Percentiles rank a stretch among this genome's conserved stretches.
Conservation (phyloP, 2,329 filamentous ascomycete genomes). For the Metarhizium brunneum region DNA sequence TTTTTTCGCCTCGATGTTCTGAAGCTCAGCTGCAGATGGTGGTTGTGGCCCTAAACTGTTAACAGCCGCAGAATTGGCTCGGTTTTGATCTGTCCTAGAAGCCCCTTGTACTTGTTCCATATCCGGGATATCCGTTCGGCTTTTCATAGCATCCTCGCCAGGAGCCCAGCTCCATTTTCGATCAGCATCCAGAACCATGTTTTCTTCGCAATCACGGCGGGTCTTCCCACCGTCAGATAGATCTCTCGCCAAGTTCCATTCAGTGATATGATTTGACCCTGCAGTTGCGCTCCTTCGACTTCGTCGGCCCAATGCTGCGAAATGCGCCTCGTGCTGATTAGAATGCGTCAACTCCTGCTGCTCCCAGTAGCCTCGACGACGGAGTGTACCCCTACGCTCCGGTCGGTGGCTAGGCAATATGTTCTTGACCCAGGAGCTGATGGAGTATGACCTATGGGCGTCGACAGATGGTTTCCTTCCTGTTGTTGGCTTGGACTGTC, state of each 20-base stretch:
- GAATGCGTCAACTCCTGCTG: conserved; percentile 7
- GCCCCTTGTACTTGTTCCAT: not conserved
- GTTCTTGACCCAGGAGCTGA: conserved; percentile 32
- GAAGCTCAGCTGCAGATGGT: not conserved
- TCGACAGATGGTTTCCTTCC: not conserved
- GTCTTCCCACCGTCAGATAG: conserved; percentile 8
- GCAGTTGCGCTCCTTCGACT: conserved; percentile 11
- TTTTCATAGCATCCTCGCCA: conserved; percentile 4
- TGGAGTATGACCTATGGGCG: conserved; percentile 14
- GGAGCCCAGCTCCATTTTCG: conserved; percentile 13
- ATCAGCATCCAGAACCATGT: not conserved
- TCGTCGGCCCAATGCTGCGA: conserved; percentile 8
- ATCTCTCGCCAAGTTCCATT: conserved; percentile 27
- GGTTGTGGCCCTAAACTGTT: not conserved
- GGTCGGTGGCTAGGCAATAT: conserved; percentile 39
- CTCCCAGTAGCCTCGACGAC: conserved; percentile 22
- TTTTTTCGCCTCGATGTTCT: conserved; percentile 18
- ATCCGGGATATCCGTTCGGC: not conserved
- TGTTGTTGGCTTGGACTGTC: not conserved
- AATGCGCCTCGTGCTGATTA: not conserved
- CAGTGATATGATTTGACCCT: conserved; percentile 21
- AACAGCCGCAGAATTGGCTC: not conserved
- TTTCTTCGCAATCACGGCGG: not conserved
- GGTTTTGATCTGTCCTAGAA: not conserved
- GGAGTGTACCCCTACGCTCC: conserved; percentile 40